These are phyloP conservation scores for Heracleum sosnowskyi DNA, from an alignment of 129 eudicot genomes.

Conservation along the genomic window DNA sequence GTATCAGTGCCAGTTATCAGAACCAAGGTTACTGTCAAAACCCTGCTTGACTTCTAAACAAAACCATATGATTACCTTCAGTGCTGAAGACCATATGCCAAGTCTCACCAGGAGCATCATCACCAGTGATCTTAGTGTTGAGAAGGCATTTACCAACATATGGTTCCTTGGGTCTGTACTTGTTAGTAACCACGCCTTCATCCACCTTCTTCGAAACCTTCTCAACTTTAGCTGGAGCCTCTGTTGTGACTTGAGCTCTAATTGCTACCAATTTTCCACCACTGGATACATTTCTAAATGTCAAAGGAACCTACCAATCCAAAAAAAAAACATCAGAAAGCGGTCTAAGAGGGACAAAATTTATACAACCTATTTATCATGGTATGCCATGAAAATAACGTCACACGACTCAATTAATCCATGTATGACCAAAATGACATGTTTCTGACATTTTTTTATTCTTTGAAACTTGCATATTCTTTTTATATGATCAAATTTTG, in stretches of 20 bases:
- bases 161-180: constrained; percentile 70
- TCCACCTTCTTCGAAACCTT: constrained; percentile 85
- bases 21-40: neutral
- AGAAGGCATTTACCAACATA: constrained; percentile 70
- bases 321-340: neutral
- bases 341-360: neutral
- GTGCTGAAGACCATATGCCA: constrained; percentile 99
- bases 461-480: neutral
- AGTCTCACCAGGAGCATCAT: constrained; percentile 98
- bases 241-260: constrained; percentile 82
- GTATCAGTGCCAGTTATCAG: neutral
- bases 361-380: neutral
- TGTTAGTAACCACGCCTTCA: constrained; percentile 75
- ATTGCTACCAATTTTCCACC: constrained; percentile 39
- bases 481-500: neutral
- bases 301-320: constrained; percentile 47
- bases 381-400: too few species aligned
- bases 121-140: constrained; percentile 97
- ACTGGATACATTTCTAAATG: constrained; percentile 50
- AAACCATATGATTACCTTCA: constrained; percentile 40
- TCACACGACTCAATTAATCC: neutral
- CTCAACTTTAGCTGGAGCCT: constrained; percentile 71
- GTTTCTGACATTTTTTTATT: neutral
- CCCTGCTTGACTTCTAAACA: neutral
- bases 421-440: neutral